Percentiles rank a stretch among this genome's conserved stretches.
phyloP scores from a whole-genome alignment of 495 filamentous ascomycete genomes.

The Lophium mytilinum region DNA sequence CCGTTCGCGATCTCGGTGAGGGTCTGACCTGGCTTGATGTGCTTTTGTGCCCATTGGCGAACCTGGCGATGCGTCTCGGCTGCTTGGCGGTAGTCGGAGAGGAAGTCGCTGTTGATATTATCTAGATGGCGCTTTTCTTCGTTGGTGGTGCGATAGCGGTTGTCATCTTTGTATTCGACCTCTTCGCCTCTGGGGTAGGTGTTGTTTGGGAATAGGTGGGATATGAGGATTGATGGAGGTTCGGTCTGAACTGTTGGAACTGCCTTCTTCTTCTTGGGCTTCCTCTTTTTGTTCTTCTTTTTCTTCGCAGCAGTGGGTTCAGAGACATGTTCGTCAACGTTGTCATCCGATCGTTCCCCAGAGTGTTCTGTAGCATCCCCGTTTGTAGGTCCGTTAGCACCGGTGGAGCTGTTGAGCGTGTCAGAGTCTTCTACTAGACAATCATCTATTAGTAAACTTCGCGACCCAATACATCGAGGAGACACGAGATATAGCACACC shows the following conservation, averaged over 20 bases:
- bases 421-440: constrained; percentile 12
- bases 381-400: constrained; percentile 16
- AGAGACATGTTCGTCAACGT: constrained; percentile 30
- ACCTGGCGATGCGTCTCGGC: constrained; percentile 57
- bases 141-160: constrained; percentile 48
- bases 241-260: constrained; percentile 40
- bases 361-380: constrained; percentile 24
- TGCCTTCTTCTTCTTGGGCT: constrained; percentile 44
- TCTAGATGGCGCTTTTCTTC: constrained; percentile 51
- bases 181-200: constrained; percentile 48
- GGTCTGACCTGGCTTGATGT: constrained; percentile 48
- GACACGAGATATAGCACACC: not conserved
- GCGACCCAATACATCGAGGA: not conserved
- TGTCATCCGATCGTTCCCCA: constrained; percentile 32
- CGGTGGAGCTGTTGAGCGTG: constrained; percentile 11
- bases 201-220: constrained; percentile 42
- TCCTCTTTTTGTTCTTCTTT: constrained; percentile 44
- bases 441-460: not conserved
- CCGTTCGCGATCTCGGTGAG: constrained; percentile 52
- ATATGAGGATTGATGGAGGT: constrained; percentile 47
- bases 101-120: constrained; percentile 47
- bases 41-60: constrained; percentile 48
- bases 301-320: constrained; percentile 17
- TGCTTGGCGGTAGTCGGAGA: constrained; percentile 52
- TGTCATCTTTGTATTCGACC: constrained; percentile 44